phyloP scores from a whole-genome alignment of 352 stramenopile genomes.

The Globisporangium emineosum region DNA sequence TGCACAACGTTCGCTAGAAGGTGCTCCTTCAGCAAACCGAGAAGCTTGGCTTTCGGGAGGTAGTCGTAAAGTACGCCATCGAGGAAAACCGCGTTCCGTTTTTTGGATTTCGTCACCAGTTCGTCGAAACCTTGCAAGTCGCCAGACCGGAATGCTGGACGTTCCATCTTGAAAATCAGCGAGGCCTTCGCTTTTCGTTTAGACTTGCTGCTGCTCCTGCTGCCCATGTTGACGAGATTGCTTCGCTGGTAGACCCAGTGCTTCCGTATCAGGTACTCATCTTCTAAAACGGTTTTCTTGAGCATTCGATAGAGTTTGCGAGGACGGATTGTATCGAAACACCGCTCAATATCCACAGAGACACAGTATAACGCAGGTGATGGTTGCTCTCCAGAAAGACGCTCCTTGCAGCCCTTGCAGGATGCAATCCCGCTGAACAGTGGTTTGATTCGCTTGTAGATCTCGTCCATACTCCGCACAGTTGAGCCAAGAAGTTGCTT shows the following conservation, averaged over 20 bases:
- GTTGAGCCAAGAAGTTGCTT: slow-evolving; percentile 50
- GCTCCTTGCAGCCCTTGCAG: slow-evolving; percentile 31
- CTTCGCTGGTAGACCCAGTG: slow-evolving; percentile 66
- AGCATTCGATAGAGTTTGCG: slow-evolving; percentile 62
- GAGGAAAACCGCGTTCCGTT: slow-evolving; percentile 52
- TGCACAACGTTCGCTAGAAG: slow-evolving; percentile 54
- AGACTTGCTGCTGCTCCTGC: slow-evolving; percentile 5
- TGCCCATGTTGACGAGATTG: slow-evolving; percentile 17
- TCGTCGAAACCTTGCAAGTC: slow-evolving; percentile 54
- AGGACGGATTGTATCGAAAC: slow-evolving; percentile 77
- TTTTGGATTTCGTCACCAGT: slow-evolving; percentile 34
- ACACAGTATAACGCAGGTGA: slow-evolving; percentile 46
- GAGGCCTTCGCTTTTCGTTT: not conserved
- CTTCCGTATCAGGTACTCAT: slow-evolving; percentile 75
- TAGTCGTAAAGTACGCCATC: slow-evolving; percentile 83
- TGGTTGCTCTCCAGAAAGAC: not conserved
- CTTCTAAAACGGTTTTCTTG: slow-evolving; percentile 58
- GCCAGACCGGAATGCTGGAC: slow-evolving; percentile 48
- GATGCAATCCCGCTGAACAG: slow-evolving; percentile 36
- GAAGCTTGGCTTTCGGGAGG: slow-evolving; percentile 40
- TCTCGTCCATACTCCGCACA: slow-evolving; percentile 68
- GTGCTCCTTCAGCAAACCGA: slow-evolving; percentile 63
- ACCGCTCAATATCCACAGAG: slow-evolving; percentile 73
- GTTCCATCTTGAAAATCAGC: slow-evolving; percentile 62
- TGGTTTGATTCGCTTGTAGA: slow-evolving; percentile 46